Conservation (phyloP, 2,329 filamentous ascomycete species). For the Nemania sp. region DNA sequence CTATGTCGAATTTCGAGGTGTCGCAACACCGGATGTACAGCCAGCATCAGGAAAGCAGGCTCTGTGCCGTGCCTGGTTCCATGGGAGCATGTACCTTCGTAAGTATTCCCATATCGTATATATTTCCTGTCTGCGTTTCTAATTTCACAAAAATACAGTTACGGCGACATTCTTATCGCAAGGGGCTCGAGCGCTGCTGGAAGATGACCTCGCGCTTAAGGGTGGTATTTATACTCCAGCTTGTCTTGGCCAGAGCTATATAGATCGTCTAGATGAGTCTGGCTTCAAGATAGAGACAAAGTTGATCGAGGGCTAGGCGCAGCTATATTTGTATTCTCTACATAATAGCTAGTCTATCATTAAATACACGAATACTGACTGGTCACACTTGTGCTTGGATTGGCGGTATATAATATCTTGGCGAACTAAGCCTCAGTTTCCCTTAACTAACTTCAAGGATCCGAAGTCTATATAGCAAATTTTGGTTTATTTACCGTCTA, state of each 20-base stretch:
- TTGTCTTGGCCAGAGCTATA: constrained; percentile 73
- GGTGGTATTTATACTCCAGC: constrained; percentile 80
- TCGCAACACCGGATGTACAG: constrained; percentile 70
- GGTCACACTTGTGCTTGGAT: not conserved
- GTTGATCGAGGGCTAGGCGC: constrained; percentile 51
- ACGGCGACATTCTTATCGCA: constrained; percentile 74
- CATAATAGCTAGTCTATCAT: not conserved
- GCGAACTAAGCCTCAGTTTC: not conserved
- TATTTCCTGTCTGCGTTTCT: not conserved
- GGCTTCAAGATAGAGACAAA: constrained; percentile 73
- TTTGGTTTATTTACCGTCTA: too few species aligned
- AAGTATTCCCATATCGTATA: constrained; percentile 50
- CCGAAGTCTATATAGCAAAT: too few species aligned
- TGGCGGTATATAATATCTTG: not conserved
- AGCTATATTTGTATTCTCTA: not conserved
- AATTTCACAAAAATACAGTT: constrained; percentile 57
- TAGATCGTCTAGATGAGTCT: constrained; percentile 70
- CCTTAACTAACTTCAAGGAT: too few species aligned
- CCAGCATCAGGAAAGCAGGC: constrained; percentile 60
- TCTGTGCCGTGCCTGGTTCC: constrained; percentile 65
- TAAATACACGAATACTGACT: not conserved
- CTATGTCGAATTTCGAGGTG: constrained; percentile 71
- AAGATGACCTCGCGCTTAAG: constrained; percentile 69
- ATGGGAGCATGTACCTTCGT: constrained; percentile 75
- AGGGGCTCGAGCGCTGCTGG: constrained; percentile 73